Evolutionary conservation across 1,284 basidiomycete species (phyloP), one percentile per base, ranked within the genome.

Genomic region (Moesziomyces parantarcticus): DNA sequence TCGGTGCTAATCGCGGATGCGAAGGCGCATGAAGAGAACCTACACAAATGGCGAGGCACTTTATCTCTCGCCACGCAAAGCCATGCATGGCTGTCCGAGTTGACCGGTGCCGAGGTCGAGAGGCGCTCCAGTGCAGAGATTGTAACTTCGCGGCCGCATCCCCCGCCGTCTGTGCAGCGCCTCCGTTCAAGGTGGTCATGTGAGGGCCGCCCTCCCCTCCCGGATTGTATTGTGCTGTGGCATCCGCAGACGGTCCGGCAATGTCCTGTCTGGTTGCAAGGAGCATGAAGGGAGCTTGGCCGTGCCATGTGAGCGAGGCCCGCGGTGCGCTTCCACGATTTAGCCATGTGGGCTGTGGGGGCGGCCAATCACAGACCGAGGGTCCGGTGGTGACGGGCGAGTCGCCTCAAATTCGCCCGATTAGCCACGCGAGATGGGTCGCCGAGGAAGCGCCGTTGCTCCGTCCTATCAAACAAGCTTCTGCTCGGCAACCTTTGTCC

Each of bases 301-400:
- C 29, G 29, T 9, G 11, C 11, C 29, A 13, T 32, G 29, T 32
- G 29, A 32, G 29, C 29, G 29, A 32, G 29, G 29, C 29, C 10
- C 29, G 29, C 10, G 3, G 1, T 2, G 13, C 10, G 29, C 10
- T 13, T 32, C 10, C 10, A 32, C 29, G 11, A 32, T 9, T n/a
- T n/a, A n/a, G n/a, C 6, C 29, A 32, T 32, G 5, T 6, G 11
- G 18, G 36, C 22, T 56, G 58, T 52, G 56, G 48, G 56, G 41
- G 44, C 34, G 34, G 11, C 58, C 58, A 60, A 60, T 53, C 48
- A 58, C 32, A 44, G 29, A 32, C 29, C 29, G 29, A 32, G 29
- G 13, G 11, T 8, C 29, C 29, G 4, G 29, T 13, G 4, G 29
- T 13, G 29, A 32, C 29, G 10, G 29, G 29, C 10, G 29, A 32